phyloP scores from a whole-genome alignment of 257 asterid genomes.

The Forsythia viridissima region DNA sequence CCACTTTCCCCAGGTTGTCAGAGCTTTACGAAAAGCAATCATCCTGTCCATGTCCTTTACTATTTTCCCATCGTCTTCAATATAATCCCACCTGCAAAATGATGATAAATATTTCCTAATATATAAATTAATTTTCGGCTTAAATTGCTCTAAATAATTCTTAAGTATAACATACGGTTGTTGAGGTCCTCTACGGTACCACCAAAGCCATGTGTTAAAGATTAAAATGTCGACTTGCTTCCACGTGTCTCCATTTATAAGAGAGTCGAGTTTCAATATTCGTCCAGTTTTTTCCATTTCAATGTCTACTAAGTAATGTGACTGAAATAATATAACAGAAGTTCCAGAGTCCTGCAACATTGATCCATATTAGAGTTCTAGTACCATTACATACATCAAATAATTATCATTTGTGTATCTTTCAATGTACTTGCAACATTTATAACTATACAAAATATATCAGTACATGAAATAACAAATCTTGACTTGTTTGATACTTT shows the following conservation, averaged over 20 bases:
- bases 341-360: slow-evolving; percentile 38
- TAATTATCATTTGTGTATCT: too few species aligned
- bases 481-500: too few species aligned
- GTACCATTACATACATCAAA: too few species aligned
- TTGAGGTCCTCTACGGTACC: slow-evolving; percentile 35
- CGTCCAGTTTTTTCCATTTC: slow-evolving; percentile 32
- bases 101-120: neutral
- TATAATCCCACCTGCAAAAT: slow-evolving; percentile 56
- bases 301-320: slow-evolving; percentile 49
- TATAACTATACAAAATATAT: too few species aligned
- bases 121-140: neutral
- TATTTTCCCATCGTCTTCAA: slow-evolving; percentile 37
- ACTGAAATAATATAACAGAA: slow-evolving; percentile 25
- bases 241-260: slow-evolving; percentile 40
- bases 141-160: neutral
- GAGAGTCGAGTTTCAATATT: slow-evolving; percentile 39
- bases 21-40: slow-evolving; percentile 49
- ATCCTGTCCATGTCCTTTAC: slow-evolving; percentile 70
- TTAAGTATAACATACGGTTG: slow-evolving; percentile 36
- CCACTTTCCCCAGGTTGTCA: slow-evolving; percentile 67
- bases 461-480: too few species aligned
- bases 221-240: slow-evolving; percentile 41
- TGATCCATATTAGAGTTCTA: neutral
- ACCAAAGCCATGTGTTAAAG: slow-evolving; percentile 57
- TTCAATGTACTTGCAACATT: too few species aligned